A percentile compares a stretch with the other conserved stretches of the same genome.
Conservation (phyloP, 106 monocot species). For the Acorus gramineus region DNA sequence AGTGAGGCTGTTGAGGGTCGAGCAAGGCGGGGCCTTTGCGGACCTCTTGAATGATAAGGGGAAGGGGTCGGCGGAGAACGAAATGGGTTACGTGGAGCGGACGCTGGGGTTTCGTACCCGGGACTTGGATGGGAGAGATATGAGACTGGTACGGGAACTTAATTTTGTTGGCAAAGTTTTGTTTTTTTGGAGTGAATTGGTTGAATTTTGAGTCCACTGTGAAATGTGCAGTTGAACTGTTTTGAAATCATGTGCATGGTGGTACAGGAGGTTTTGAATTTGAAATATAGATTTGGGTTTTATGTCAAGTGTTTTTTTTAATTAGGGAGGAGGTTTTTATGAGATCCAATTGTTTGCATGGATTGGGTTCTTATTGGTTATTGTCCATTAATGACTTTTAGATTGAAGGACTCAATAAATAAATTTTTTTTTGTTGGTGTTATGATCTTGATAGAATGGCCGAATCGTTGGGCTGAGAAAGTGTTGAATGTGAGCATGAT, state of each 20-base stretch:
- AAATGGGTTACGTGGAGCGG: constrained; percentile 90
- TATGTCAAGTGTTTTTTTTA: too few species aligned
- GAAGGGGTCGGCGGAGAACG: constrained; percentile 37
- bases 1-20: constrained; percentile 85
- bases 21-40: constrained; percentile 84
- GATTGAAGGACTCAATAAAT: too few species aligned
- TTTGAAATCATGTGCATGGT: too few species aligned
- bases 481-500: too few species aligned
- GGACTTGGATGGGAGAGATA: constrained; percentile 69
- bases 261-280: not conserved
- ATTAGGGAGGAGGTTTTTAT: too few species aligned
- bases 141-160: constrained; percentile 56
- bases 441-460: too few species aligned
- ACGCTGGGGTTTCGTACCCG: constrained; percentile 84
- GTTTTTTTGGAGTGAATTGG: too few species aligned
- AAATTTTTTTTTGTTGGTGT: too few species aligned
- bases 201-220: not conserved
- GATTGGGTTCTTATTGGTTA: too few species aligned
- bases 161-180: not conserved
- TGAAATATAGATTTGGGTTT: not conserved
- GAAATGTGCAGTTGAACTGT: not conserved
- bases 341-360: too few species aligned
- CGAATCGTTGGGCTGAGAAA: too few species aligned
- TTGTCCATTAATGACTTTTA: too few species aligned
- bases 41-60: constrained; percentile 73